These are phyloP conservation scores for Lojkania enalia DNA, from an alignment of 2,329 filamentous ascomycete species.

Conservation along the genomic window DNA sequence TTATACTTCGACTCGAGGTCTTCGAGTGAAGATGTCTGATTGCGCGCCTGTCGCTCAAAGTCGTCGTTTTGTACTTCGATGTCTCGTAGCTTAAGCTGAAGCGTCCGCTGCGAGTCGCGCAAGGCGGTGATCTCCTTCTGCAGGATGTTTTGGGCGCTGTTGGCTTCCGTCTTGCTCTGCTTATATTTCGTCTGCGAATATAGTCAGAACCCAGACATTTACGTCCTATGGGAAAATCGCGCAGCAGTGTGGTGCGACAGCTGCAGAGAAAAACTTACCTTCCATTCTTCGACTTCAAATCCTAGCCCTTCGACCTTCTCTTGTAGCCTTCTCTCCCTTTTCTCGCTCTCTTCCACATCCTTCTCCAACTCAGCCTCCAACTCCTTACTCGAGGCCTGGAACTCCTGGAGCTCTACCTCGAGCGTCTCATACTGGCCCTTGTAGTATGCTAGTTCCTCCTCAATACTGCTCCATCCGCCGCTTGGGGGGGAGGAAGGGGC, in stretches of 20 bases:
- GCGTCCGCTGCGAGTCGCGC: constrained; percentile 77
- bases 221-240: neutral
- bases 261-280: constrained; percentile 63
- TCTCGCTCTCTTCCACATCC: constrained; percentile 93
- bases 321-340: constrained; percentile 81
- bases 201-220: constrained; percentile 6
- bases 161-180: constrained; percentile 87
- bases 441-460: constrained; percentile 89
- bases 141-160: constrained; percentile 77
- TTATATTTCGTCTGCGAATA: constrained; percentile 82
- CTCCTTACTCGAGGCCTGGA: constrained; percentile 90
- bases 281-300: constrained; percentile 98
- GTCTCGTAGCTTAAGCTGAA: constrained; percentile 84
- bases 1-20: constrained; percentile 98
- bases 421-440: constrained; percentile 94
- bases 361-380: constrained; percentile 93
- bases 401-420: constrained; percentile 88
- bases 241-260: neutral
- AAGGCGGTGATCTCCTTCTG: constrained; percentile 96
- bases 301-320: constrained; percentile 82
- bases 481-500: constrained; percentile 37
- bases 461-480: constrained; percentile 46
- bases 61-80: constrained; percentile 99
- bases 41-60: constrained; percentile 92
- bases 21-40: constrained; percentile 93